Conservation (phyloP, 2,329 filamentous ascomycete species). For the Fusarium subglutinans region DNA sequence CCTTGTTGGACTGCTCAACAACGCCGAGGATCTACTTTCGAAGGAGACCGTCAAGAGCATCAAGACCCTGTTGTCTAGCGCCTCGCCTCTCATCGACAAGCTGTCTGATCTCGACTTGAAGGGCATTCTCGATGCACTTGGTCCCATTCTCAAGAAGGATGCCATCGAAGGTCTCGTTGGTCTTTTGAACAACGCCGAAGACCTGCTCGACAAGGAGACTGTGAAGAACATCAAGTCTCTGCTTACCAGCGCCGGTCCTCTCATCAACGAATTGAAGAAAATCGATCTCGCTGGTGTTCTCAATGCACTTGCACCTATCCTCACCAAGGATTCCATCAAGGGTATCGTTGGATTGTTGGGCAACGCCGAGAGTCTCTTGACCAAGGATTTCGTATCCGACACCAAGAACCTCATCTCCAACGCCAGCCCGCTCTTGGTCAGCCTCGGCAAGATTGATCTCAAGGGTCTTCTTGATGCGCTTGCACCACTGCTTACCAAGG, state of each 20-base stretch:
- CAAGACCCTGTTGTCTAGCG: constrained; percentile 31
- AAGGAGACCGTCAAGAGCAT: constrained; percentile 28
- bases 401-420: constrained; percentile 40
- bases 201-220: constrained; percentile 31
- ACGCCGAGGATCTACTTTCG: constrained; percentile 43
- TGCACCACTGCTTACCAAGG: constrained; percentile 43
- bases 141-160: constrained; percentile 41
- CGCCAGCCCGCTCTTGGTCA: constrained; percentile 45
- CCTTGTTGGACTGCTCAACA: constrained; percentile 44
- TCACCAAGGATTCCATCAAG: constrained; percentile 45
- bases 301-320: constrained; percentile 37
- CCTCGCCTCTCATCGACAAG: constrained; percentile 39
- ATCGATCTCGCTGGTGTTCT: constrained; percentile 49
- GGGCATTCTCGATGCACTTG: constrained; percentile 42
- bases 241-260: constrained; percentile 41
- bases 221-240: constrained; percentile 41
- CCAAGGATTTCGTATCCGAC: constrained; percentile 32
- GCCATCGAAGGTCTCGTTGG: constrained; percentile 41
- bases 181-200: constrained; percentile 41
- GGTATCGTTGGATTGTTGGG: constrained; percentile 45
- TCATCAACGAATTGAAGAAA: constrained; percentile 45
- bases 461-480: constrained; percentile 39
- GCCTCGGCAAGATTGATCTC: constrained; percentile 48
- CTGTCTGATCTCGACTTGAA: constrained; percentile 48
- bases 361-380: constrained; percentile 45